Base-by-base conservation (phyloP, 192 early-diverging fungal genomes). In the Backusella tarrabulga region DNA sequence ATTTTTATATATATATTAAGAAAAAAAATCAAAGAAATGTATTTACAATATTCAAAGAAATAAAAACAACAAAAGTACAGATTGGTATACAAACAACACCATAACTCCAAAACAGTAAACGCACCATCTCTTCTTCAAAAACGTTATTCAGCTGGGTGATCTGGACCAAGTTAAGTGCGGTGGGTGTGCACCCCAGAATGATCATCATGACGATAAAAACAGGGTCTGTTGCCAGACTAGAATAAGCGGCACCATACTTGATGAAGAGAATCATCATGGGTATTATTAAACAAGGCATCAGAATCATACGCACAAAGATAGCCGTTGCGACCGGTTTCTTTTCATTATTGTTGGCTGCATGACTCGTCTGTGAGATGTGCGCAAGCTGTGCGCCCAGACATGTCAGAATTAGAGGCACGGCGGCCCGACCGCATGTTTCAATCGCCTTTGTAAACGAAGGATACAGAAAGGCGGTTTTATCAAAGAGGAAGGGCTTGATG, bases 371-470 rank as follows among this genome's bases (percentile, higher is more conserved):
- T 26, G 72, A 60, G 19, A 81, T 77, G 4, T 50, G 50, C 0
- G 66, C 83, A 3, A 90, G 79, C 74, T 94, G 93, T 15, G 91
- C 90, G 8, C 94, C 94, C 7, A 95, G 88, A 74, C 92, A 92
- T 2, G 93, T 83, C 68, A 95, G 78, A 32, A 94, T 92, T 73
- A 94, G 80, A 6, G 94, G 94, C n/a, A 95, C 93, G 8, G 92
- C 92, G 7, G 92, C 93, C 17, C 87, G 85, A 60, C 94, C 94
- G 76, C 93, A 86, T 34, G 75, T 90, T 82, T 93, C 90, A 34
- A 95, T 86, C 1, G 91, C 90, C 67, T 90, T 87, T 76, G 91
- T 89, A 3, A 93, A 42, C 29, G 85, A 87, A 41, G 78, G 78
- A 40, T 79, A 79, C 9, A 91, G 68, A 63, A 91, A 82, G 9